Evolutionary conservation across 202 grass and related monocot genomes (phyloP).

Genomic region (Schoenoplectus triqueter): DNA sequence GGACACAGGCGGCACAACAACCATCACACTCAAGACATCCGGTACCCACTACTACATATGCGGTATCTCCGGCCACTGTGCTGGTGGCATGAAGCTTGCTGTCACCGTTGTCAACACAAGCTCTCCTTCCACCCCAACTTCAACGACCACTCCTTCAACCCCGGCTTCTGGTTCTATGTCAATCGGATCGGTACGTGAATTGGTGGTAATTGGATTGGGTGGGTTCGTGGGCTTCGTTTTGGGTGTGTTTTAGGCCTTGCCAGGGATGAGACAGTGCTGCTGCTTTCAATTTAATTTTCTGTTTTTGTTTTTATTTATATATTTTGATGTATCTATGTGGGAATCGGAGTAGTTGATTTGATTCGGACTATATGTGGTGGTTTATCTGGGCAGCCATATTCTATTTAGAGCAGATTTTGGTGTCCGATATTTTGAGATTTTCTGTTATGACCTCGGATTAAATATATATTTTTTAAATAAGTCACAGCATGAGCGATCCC

Average conservation of each 20-base stretch:
- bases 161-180: background rate
- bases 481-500: background rate
- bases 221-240: conserved; percentile 23
- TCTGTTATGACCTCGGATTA: background rate
- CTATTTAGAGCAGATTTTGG: conserved; percentile 19
- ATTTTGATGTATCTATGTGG: background rate
- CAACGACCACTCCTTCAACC: background rate
- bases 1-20: conserved; percentile 61
- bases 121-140: background rate
- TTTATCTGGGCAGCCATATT: background rate
- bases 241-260: conserved; percentile 19
- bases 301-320: background rate
- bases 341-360: background rate
- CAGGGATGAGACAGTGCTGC: conserved; percentile 32
- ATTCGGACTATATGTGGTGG: background rate
- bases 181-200: background rate
- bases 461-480: background rate
- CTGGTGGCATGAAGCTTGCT: conserved; percentile 75
- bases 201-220: background rate
- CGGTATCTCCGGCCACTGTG: conserved; percentile 64
- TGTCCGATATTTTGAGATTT: background rate
- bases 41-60: conserved; percentile 83
- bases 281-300: background rate
- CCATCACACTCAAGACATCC: conserved; percentile 51
- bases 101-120: conserved; percentile 45